Base-by-base conservation (phyloP, 345 rosid genomes). In the Citropsis articulata region DNA sequence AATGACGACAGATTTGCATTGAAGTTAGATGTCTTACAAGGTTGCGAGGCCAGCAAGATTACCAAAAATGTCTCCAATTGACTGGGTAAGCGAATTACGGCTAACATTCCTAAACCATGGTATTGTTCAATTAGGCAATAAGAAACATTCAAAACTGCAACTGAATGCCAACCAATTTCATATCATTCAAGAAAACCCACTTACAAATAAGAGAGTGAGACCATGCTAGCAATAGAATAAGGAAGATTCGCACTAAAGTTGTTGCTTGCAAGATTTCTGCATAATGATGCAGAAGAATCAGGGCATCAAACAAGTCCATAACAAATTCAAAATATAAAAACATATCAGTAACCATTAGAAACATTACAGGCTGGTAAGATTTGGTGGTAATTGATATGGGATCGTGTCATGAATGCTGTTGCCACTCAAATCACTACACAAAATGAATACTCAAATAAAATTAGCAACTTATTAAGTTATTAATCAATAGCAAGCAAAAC, bases 361-460 rank as follows among this genome's bases (percentile, higher is more conserved):
- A 65, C 81, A 79, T 90, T 97, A 97, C 99, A 94, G 78, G 93
- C 90, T 90, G 16, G 99, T 93, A 86, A 97, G 93, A 87, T 94
- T 97, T 6, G 96, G 97, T 5, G 99, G 99, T 77, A 97, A 74
- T 82, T 97, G 99, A 80, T 93, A 97, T 21, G 99, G 98, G 73
- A 97, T 85, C 78, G 90, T 76, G 30, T 94, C 98, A 30, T 91
- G 97, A 72, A 97, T 85, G 87, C 66, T 86, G 89, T 97, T 97
- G 77, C 90, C 86, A 75, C 98, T 97, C 81, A 97, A 80, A 88
- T 97, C 99, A 78, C 99, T 97, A 13, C 62, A 75, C 79, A 40
- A 71, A 25, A 71, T 75, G 64, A 76, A 78, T 28, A 76, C 66
- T 45, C 66, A 73, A 64, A 57, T 19, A 10, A 64, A 64, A 48